Evolutionary conservation across 768 basidiomycete genomes (phyloP), one percentile per base, ranked within the genome.

Genomic region (Cyathus striatus): DNA sequence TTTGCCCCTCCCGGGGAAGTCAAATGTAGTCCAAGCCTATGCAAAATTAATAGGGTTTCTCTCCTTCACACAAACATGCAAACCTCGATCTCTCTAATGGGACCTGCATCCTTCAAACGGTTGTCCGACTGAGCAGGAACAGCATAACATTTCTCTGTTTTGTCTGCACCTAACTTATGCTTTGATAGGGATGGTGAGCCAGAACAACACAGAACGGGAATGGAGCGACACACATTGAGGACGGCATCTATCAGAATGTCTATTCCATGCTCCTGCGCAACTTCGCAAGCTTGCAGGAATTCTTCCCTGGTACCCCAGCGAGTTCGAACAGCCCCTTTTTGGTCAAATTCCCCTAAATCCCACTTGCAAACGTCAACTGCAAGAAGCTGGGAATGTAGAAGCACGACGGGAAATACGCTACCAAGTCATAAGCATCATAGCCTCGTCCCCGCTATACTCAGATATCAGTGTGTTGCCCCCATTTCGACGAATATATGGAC

Each of bases 241-340:
- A 97, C 89, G 1, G 90, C 90, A 51, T 95, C 92, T 38, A 93
- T 81, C 20, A 90, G 63, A 26, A 91, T 74, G 48, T 86, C 81
- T 14, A 97, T 75, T 4, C 82, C 81, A 50, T 79, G 73, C 46
- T 73, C 64, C 50, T 72, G 75, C 2, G 92, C 92, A n/a, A 65
- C 62, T 45, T 72, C 65, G 54, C 86, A 85, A 18, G 89, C 88
- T 9, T 66, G 53, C 1, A 91, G 55, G 21, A 93, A 75, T 46
- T 95, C 86, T 22, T 88, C 79, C 50, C 81, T 86, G 10, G 86
- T 83, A 18, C 93, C 93, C 91, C 92, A 97, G 45, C 90, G 75
- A 1, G 93, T 95, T 13, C 68, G 59, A 23, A 79, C 57, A 13
- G 75, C 62, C 13, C 83, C 86, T 54, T 83, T 89, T 59, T 88